Base-by-base conservation (phyloP, 2,329 filamentous ascomycete genomes). In the Venturiaceae sp. region DNA sequence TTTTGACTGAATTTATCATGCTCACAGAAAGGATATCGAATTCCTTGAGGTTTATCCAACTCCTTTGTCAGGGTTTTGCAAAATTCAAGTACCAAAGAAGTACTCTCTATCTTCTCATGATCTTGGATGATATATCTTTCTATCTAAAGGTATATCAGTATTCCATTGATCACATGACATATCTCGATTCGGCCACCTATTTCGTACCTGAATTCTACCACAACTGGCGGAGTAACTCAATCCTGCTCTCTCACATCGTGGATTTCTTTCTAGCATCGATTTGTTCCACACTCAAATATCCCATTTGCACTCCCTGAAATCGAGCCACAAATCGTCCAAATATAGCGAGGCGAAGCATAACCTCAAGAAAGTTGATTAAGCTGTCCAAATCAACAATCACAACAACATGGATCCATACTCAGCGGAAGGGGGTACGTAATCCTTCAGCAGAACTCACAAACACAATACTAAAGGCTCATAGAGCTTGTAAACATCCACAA, bases 401-500 rank as follows among this genome's bases (percentile, higher is more conserved):
- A 50, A 23, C 32, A 53, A 28, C 5, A 83, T 83, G 80, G 83
- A 86, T 72, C 83, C 83, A 52, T 86, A 84, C 69, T 83, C 81
- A 60, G 75, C 81, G 64, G 83, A 85, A 73, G 82, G 82, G 73
- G 81, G 81, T 81, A 71, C 14, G 21, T 28, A 7, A 36, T 58
- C 19, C 33, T 1, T 16, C n/a, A 23, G 9, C 32, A 11, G 13
- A n/a, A 1, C 26, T n/a, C 34, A 8, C 19, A 21, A 44, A 13
- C 3, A n/a, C 11, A 34, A 4, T 6, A 28, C 53, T 44, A 23
- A 39, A 14, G n/a, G 6, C 5, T 26, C 1, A 23, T 16, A 57
- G 83, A 86, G 73, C 82, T 86, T 66, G 79, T 85, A 68, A 85
- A 83, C 76, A 82, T 85, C 69, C 81, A 84, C 75, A 84, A 80